These are phyloP conservation scores for Claviceps humidiphila DNA, from an alignment of 2,329 filamentous ascomycete genomes.

Conservation along the genomic window DNA sequence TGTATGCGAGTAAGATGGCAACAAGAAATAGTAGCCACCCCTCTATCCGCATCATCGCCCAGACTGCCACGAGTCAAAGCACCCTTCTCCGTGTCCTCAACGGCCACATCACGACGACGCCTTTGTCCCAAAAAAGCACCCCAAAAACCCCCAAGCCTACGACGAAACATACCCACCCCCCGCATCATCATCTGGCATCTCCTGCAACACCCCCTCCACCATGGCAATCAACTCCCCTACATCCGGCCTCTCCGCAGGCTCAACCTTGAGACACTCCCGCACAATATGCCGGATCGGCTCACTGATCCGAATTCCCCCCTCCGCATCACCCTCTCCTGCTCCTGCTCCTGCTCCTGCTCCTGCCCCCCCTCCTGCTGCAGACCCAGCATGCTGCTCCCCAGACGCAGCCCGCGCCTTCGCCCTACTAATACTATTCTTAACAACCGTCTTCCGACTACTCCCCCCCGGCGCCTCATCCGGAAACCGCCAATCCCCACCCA, in stretches of 20 bases:
- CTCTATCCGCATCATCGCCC: too few species aligned
- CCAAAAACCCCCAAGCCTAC: neutral
- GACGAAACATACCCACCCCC: neutral
- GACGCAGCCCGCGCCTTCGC: slow-evolving; percentile 16
- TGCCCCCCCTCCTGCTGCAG: slow-evolving; percentile 2
- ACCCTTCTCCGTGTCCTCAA: too few species aligned
- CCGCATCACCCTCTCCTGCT: too few species aligned
- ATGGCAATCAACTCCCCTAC: slow-evolving; percentile 70
- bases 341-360: too few species aligned
- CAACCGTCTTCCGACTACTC: slow-evolving; percentile 19
- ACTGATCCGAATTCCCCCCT: slow-evolving; percentile 39
- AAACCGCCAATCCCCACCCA: slow-evolving; percentile 93
- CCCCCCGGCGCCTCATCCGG: slow-evolving; percentile 67
- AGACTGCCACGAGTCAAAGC: too few species aligned
- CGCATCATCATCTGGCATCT: slow-evolving; percentile 5
- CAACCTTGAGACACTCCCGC: slow-evolving; percentile 70
- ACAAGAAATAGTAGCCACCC: too few species aligned
- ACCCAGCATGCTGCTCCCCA: slow-evolving; percentile 12
- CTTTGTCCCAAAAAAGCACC: neutral
- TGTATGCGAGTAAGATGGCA: too few species aligned
- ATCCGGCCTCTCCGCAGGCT: slow-evolving; percentile 77
- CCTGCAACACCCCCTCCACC: slow-evolving; percentile 58
- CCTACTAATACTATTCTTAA: slow-evolving; percentile 15
- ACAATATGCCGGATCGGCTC: slow-evolving; percentile 80
- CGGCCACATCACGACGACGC: too few species aligned